Base-by-base conservation (phyloP, 768 basidiomycete genomes). In the Coprinopsis strossmayeri region DNA sequence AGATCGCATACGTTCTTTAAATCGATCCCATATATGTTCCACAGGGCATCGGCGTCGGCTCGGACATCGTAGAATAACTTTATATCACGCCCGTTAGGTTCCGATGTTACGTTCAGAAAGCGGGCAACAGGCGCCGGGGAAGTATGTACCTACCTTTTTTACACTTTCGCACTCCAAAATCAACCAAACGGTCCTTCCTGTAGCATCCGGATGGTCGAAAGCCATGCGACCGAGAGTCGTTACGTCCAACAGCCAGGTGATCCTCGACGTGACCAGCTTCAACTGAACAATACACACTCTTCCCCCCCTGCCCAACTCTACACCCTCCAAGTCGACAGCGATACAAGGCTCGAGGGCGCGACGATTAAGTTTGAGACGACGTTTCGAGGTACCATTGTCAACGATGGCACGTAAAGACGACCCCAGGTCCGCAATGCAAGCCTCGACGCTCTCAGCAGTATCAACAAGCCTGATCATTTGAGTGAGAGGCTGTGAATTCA, bases 1-100 rank as follows among this genome's bases (percentile, higher is more conserved):
- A 68, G 37, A 45, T 68, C 67, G 50, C 57, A 61, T 0, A 62
- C 58, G 44, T 64, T 64, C n/a, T 52, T 52, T 7, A 68, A 52
- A 5, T 51, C 51, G 13, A 68, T 48, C 12, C 52, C 53, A 49
- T 63, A 65, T 17, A 63, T 44, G 34, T 64, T 57, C 38, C 47
- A 62, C 13, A 68, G 50, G 0, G 67, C 65, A 39, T 68, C 67
- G 1, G 65, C 61, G 52, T 68, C 67, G 48, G 61, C 64, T 18
- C 67, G 53, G 23, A 68, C 63, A 42, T 68, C 67, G 51, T 57
- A 68, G 40, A 68, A 63, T 7, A 64, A 50, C 65, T 67, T 38
- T 18, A 13, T 20, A n/a, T 37, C 17, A 24, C 7, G 12, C 17
- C 34, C 41, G 44, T 44, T 38, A 32, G 17, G 5, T 24, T 20